Conservation (phyloP, 345 rosid genomes). For the Eucalyptus sp. region DNA sequence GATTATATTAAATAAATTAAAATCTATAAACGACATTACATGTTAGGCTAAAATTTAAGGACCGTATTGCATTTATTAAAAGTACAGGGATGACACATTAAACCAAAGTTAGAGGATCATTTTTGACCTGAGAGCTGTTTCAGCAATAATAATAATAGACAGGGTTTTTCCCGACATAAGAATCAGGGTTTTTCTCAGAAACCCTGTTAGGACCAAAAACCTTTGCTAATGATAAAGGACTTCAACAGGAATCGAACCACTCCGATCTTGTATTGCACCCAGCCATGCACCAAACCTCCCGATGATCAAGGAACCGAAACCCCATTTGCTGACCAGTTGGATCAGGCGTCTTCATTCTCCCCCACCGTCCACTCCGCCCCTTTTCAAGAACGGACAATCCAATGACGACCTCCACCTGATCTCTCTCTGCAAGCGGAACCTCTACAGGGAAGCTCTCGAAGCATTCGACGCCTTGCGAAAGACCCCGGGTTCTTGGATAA, state of each 20-base stretch:
- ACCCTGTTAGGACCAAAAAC: neutral
- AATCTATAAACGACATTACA: too few species aligned
- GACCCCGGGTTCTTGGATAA: conserved; percentile 11
- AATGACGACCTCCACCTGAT: conserved; percentile 20
- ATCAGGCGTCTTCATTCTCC: neutral
- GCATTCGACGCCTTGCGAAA: conserved; percentile 23
- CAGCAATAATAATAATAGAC: neutral
- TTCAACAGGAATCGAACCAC: neutral
- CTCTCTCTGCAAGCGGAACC: conserved; percentile 20
- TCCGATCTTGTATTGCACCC: neutral
- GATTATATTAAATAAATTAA: too few species aligned
- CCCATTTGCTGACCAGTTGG: neutral
- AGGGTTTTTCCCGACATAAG: neutral
- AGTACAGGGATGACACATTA: fast-evolving
- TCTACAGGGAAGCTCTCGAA: conserved; percentile 36
- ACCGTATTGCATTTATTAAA: fast-evolving
- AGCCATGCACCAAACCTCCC: neutral
- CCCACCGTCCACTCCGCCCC: neutral
- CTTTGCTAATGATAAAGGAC: neutral
- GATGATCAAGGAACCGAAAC: neutral
- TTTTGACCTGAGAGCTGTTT: neutral
- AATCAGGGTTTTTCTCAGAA: neutral
- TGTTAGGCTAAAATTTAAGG: fast-evolving
- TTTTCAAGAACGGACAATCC: conserved; percentile 3
- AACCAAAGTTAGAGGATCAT: fast-evolving